Evolutionary conservation across 441 rosid species (phyloP).

Genomic region (Pelargonium myrrhifolium): DNA sequence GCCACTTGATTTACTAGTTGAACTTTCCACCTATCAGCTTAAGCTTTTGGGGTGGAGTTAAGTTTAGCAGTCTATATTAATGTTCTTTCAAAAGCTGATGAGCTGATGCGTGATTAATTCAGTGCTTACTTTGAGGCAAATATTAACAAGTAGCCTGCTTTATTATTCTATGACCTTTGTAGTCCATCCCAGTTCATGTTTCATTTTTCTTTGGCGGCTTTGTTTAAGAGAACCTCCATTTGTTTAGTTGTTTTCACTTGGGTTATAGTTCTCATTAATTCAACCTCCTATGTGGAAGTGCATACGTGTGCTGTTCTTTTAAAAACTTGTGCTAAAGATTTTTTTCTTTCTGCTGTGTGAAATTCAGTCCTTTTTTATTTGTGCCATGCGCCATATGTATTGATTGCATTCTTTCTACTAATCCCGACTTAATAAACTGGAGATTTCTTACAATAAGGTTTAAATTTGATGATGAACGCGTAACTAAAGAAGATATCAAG

Average conservation of each 20-base stretch:
- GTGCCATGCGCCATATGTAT: not conserved
- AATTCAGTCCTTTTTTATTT: not conserved
- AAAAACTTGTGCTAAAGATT: not conserved
- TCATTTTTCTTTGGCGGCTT: not conserved
- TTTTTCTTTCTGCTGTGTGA: not conserved
- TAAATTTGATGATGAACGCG: slow-evolving; percentile 65
- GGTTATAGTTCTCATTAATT: not conserved
- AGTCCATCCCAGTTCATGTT: not conserved
- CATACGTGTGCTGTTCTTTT: not conserved
- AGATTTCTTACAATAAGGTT: slow-evolving; percentile 30
- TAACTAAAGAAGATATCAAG: slow-evolving; percentile 55
- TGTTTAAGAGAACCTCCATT: not conserved
- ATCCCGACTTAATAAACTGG: not conserved
- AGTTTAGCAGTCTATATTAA: not conserved
- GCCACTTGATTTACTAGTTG: no score
- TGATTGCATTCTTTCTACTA: not conserved
- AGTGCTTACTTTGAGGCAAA: no score
- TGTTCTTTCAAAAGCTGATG: not conserved
- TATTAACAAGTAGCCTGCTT: not conserved
- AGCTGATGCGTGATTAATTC: not conserved
- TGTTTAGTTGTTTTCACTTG: not conserved
- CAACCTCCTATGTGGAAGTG: not conserved
- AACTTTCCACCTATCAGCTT: no score
- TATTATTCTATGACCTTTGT: not conserved
- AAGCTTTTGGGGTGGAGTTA: no score